A percentile compares a stretch with the other conserved stretches of the same genome.
phyloP scores from a whole-genome alignment of 2,329 filamentous ascomycete species.

The Trichoderma oligosporum region DNA sequence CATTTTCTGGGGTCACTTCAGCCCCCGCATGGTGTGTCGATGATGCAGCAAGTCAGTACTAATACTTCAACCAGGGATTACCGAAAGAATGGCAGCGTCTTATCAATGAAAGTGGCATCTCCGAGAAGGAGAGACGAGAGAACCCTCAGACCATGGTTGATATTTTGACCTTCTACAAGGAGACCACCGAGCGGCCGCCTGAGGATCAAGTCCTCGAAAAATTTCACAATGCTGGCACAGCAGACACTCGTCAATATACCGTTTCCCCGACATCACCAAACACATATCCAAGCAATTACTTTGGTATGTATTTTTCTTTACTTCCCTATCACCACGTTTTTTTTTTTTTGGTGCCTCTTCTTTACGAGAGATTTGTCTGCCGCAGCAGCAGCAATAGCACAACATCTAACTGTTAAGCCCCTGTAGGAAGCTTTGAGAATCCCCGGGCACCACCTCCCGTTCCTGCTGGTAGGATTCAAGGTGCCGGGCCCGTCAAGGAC shows the following conservation, averaged over 20 bases:
- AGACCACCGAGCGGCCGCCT: slow-evolving; percentile 73
- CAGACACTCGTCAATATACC: slow-evolving; percentile 46
- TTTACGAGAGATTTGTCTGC: too few species aligned
- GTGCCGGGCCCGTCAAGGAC: slow-evolving; percentile 45
- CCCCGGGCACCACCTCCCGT: slow-evolving; percentile 89
- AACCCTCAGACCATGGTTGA: slow-evolving; percentile 94
- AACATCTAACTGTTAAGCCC: slow-evolving; percentile 64
- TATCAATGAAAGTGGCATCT: slow-evolving; percentile 92
- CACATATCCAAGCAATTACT: slow-evolving; percentile 53
- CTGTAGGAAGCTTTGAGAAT: slow-evolving; percentile 95
- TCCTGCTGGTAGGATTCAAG: slow-evolving; percentile 52
- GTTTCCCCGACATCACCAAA: slow-evolving; percentile 47
- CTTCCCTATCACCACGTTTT: slow-evolving; percentile 22
- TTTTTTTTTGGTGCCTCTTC: slow-evolving; percentile 69
- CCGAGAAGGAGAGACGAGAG: slow-evolving; percentile 91
- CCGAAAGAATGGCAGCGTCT: slow-evolving; percentile 98
- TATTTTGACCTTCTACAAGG: slow-evolving; percentile 95
- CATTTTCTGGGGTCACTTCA: slow-evolving; percentile 18
- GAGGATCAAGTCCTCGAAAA: slow-evolving; percentile 94
- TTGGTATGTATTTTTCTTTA: slow-evolving; percentile 41
- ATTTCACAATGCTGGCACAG: slow-evolving; percentile 78
- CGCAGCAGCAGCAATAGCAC: neutral
- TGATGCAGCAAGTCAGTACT: neutral
- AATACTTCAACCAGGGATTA: slow-evolving; percentile 60
- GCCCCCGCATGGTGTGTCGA: slow-evolving; percentile 14